Evolutionary conservation across 768 basidiomycete genomes (phyloP), one percentile per base, ranked within the genome.

Genomic region (Tylopilus cervinicoccineus): DNA sequence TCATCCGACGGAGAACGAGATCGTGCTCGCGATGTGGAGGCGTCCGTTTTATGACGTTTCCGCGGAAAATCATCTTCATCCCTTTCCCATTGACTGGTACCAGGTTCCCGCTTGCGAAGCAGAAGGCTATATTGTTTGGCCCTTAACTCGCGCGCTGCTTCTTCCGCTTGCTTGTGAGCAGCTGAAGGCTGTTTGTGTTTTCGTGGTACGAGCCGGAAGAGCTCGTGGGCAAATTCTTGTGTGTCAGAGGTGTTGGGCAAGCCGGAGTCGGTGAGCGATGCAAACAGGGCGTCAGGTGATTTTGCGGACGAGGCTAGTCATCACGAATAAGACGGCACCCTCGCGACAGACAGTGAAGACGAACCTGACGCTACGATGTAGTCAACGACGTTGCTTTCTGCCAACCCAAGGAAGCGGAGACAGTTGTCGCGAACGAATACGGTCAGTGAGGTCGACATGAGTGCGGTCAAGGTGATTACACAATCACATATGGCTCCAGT

Each of bases 41-140:
- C 74, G n/a, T 80, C 79, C 2, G 72, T 66, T 56, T 74, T 79
- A 65, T 74, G 64, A 49, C 83, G 79, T 63, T 88, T 91, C 64
- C 82, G 73, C 32, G 76, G 71, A 63, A 80, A 72, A 55, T 92
- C 89, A 49, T 93, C 92, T 51, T 90, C 91, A 53, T 92, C 93
- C 56, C 88, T 91, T 65, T 91, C 88, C 92, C 93, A 94, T 50
- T 90, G 86, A 46, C 82, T 84, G 19, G 73, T 79, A 52, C 89
- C 87, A 49, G 82, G 78, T 26, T 94, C 92, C 41, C 92, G 74
- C 65, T 93, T 94, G 55, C 93, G 76, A 32, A 79, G 71, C 24
- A 97, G 62, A 50, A 93, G 80, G 13, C 81, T 81, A 62, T 88
- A 98, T 54, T 82, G 84, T 57, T 86, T 86, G 2, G 82, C 76